Evolutionary conservation across 2,329 filamentous ascomycete genomes (phyloP), one percentile per base, ranked within the genome.

Genomic region (Sordariomycetes sp.): DNA sequence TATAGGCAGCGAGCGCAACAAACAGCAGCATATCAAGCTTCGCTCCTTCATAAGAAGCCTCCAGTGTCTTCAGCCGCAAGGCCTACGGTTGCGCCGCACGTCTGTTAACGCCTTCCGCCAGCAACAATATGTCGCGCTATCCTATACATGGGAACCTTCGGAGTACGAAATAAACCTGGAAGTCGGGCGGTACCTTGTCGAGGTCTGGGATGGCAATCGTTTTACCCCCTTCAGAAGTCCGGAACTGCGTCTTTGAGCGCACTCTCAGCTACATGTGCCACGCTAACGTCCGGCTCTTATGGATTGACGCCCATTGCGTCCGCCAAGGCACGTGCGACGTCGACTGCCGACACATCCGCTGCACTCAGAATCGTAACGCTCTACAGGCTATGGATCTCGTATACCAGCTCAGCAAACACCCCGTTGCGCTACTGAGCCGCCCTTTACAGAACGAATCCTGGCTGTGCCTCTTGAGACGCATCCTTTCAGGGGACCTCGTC

Each of bases 311-410:
- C 0, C 65, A 68, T 53, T 65, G 67, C 22, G 67, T 68, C 16
- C 60, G 60, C 0, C 66, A 68, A 57, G 60, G 16, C 66, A 62
- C 43, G 52, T 43, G 1, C 62, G 68, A 25, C 16, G 8, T 3
- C 58, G 58, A 8, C 67, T 65, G 57, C 28, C 28, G 28, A 4
- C 28, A 32, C 28, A 32, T 8, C 28, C 28, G 8, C 28, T 32
- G 28, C 28, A 59, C 58, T n/a, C 46, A 65, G 50, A 69, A 69
- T 50, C 59, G 61, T 8, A 58, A 65, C 7, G 68, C 64, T 2
- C 35, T 71, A 3, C 64, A 66, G 55, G 64, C 65, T 1, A 71
- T 71, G 69, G 68, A 71, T 6, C 63, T 67, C 2, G 66, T 71
- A 14, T 71, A 71, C 46, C 63, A 64, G 3, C 58, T 62, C 3